phyloP scores from a whole-genome alignment of 2,329 filamentous ascomycete genomes.

The Arthroderma uncinatum region DNA sequence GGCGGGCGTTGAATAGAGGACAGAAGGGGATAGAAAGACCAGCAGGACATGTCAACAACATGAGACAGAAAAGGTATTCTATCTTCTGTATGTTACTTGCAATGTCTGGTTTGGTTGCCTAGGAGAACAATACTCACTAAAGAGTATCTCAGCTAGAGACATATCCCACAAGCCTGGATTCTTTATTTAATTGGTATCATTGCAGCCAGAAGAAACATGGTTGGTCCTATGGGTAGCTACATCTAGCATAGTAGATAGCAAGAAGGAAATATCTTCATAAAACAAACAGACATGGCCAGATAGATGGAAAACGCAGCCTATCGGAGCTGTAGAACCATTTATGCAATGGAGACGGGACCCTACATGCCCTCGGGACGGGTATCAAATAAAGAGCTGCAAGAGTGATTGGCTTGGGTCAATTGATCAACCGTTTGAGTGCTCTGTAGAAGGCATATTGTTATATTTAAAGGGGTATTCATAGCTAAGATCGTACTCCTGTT shows the following conservation, averaged over 20 bases:
- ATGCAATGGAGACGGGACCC: background rate
- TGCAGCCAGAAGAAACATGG: no score
- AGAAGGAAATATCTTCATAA: background rate
- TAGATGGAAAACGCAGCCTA: background rate
- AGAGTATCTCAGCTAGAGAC: background rate
- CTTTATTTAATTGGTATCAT: no score
- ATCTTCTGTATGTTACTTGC: background rate
- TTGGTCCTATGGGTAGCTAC: no score
- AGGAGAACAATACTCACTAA: background rate
- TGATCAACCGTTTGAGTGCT: no score
- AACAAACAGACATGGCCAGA: background rate
- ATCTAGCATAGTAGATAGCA: background rate
- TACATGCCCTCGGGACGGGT: background rate
- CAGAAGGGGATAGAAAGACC: no score
- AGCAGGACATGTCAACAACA: background rate
- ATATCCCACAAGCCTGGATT: no score
- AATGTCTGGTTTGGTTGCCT: background rate
- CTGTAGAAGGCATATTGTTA: no score
- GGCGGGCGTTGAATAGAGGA: background rate
- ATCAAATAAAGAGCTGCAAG: background rate
- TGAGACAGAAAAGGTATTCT: background rate
- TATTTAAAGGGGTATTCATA: no score
- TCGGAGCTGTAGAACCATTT: background rate
- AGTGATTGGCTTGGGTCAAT: no score
- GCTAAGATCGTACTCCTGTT: no score